These are phyloP conservation scores for Malania oleifera DNA, from an alignment of 164 flowering plant genomes.

Conservation along the genomic window DNA sequence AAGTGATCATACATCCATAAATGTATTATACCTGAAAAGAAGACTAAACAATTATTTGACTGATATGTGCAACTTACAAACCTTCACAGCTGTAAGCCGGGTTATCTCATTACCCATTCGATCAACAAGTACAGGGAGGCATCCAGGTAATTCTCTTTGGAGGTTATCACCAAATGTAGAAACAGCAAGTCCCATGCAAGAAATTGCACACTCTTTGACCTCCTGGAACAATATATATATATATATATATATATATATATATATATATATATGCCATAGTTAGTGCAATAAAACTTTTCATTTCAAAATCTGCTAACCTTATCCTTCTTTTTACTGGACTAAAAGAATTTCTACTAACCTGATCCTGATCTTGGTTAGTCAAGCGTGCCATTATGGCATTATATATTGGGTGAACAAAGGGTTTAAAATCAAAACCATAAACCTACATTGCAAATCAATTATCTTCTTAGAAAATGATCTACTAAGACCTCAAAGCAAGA, in stretches of 20 bases:
- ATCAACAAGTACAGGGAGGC: conserved; percentile 97
- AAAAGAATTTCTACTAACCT: conserved; percentile 41
- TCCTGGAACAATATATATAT: too few species aligned
- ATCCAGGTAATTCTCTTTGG: conserved; percentile 57
- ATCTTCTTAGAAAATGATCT: neutral
- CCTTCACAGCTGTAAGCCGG: conserved; percentile 99
- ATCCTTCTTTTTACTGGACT: too few species aligned
- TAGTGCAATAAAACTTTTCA: too few species aligned
- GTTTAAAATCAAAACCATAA: conserved; percentile 67
- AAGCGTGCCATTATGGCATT: conserved; percentile 84
- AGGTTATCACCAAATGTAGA: conserved; percentile 97
- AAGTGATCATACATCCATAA: too few species aligned
- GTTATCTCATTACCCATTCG: conserved; percentile 99
- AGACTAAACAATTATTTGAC: neutral
- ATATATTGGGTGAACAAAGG: conserved; percentile 86
- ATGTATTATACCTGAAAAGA: neutral
- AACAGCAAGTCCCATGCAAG: conserved; percentile 94
- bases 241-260: too few species aligned
- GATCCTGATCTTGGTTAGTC: conserved; percentile 99
- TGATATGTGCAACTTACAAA: conserved; percentile 19
- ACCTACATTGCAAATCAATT: conserved; percentile 38
- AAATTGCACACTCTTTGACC: conserved; percentile 98
- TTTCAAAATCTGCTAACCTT: too few species aligned
- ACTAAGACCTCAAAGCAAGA: conserved; percentile 1
- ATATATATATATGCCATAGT: too few species aligned